Evolutionary conservation across 2,329 filamentous ascomycete genomes (phyloP), one percentile per base, ranked within the genome.

Genomic region (Fusarium goolgardi): DNA sequence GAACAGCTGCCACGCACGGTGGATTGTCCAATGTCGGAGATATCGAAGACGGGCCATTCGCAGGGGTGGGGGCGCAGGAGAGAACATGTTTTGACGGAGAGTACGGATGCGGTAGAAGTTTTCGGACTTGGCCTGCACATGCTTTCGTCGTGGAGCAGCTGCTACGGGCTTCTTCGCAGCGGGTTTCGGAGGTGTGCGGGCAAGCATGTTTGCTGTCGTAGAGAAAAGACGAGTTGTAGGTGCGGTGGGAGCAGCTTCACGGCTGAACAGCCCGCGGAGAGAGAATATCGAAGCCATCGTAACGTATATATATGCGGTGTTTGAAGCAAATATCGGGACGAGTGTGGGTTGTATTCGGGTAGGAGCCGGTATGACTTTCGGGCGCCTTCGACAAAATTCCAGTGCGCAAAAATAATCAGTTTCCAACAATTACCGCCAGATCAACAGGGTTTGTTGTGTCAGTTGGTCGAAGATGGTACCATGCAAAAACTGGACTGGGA

Each of bases 1-100:
- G 81, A 91, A 91, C 31, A 98, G 85, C 74, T 92, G 86, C 93
- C 94, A 98, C 23, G 95, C 95, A 73, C 96, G 94, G 84, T 98
- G 94, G 80, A 99, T 98, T 52, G 96, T 98, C 96, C 96, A 99
- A 85, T 99, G 96, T 46, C 96, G 92, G 69, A 99, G 89, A 80
- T 89, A 87, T 58, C 96, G 90, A 79, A 91, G 91, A 73, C 95
- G 93, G 40, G 89, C 93, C 86, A 98, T 94, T 74, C 93, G 91
- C 69, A 99, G 87, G 1, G 96, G 94, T 0, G 86, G 81, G 7
- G 85, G 86, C 1, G 83, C 81, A n/a, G 77, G 78, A 31, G 83
- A 82, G 71, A 84, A 83, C 77, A 84, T 83, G 65, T 84, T 82
- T 52, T 79, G 74, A 59, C 79, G 81, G 60, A 85, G 78, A 60